A percentile compares a stretch with the other conserved stretches of the same genome.
Evolutionary conservation across 2,329 filamentous ascomycete genomes (phyloP).

Genomic region (Aspergillus sp.): DNA sequence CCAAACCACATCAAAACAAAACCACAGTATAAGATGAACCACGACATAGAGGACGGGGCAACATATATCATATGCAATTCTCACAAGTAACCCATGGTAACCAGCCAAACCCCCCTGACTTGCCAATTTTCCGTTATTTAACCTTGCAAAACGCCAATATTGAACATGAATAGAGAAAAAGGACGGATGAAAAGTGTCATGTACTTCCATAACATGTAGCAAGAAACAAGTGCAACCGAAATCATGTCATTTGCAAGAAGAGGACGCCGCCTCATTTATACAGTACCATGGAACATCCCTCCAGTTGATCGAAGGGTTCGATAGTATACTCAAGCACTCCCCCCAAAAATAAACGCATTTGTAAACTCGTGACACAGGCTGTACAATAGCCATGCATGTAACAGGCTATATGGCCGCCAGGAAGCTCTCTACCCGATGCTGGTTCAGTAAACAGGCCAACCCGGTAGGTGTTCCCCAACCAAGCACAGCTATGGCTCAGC

Average conservation of each 20-base stretch:
- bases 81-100: conserved; percentile 20
- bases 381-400: conserved; percentile 14
- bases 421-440: not conserved
- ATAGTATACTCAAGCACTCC: conserved; percentile 9
- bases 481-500: not conserved
- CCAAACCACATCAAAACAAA: not conserved
- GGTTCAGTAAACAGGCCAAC: not conserved
- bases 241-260: conserved; percentile 21
- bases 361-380: conserved; percentile 13
- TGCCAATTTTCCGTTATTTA: conserved; percentile 23
- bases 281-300: conserved; percentile 13
- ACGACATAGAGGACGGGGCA: conserved; percentile 13
- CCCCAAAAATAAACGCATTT: conserved; percentile 3
- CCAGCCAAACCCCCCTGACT: conserved; percentile 18
- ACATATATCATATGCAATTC: conserved; percentile 25
- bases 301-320: conserved; percentile 1
- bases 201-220: conserved; percentile 20
- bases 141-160: conserved; percentile 28
- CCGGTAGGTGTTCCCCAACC: not conserved
- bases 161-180: conserved; percentile 20
- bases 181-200: conserved; percentile 17
- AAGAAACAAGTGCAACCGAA: conserved; percentile 15
- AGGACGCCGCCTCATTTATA: conserved; percentile 24
- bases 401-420: conserved; percentile 1
- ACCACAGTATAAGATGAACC: conserved; percentile 9